Conservation (phyloP, 345 rosid species). For the Arabis alpina region DNA sequence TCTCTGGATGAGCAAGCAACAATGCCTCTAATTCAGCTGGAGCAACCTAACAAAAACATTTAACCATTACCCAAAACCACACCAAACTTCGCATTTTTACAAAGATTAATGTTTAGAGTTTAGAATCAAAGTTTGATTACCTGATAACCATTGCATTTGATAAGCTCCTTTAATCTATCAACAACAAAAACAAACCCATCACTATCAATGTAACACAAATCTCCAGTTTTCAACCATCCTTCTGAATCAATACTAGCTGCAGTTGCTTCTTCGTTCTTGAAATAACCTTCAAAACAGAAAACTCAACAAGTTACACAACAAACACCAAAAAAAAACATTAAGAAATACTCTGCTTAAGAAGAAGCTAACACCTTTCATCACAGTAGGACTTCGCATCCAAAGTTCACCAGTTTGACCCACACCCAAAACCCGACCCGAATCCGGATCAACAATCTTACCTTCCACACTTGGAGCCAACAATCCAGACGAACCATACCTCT, state of each 20-base stretch:
- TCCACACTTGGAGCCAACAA: conserved; percentile 63
- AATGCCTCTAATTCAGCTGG: conserved; percentile 63
- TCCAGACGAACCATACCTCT: conserved; percentile 71
- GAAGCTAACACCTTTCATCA: conserved; percentile 40
- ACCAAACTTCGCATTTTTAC: not conserved
- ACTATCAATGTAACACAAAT: conserved; percentile 79
- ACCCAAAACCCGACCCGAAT: conserved; percentile 50
- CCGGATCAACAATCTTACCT: conserved; percentile 77
- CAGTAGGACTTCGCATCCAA: conserved; percentile 56
- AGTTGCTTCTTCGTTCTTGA: conserved; percentile 73
- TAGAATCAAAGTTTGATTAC: no score
- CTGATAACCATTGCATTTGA: conserved; percentile 96
- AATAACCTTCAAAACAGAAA: conserved; percentile 68
- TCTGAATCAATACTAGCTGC: conserved; percentile 65
- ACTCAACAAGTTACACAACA: conserved; percentile 10
- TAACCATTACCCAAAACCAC: not conserved
- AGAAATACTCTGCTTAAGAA: not conserved
- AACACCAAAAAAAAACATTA: not conserved
- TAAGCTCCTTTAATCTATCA: conserved; percentile 87
- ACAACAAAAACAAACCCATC: conserved; percentile 85
- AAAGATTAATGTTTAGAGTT: conserved; percentile 1
- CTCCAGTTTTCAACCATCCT: conserved; percentile 95
- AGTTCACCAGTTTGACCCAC: conserved; percentile 74
- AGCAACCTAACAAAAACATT: conserved; percentile 48
- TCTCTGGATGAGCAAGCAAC: conserved; percentile 51